A percentile compares a stretch with the other conserved stretches of the same genome.
Evolutionary conservation across 2,329 filamentous ascomycete species (phyloP).

Genomic region (Trichophyton schoenleinii): DNA sequence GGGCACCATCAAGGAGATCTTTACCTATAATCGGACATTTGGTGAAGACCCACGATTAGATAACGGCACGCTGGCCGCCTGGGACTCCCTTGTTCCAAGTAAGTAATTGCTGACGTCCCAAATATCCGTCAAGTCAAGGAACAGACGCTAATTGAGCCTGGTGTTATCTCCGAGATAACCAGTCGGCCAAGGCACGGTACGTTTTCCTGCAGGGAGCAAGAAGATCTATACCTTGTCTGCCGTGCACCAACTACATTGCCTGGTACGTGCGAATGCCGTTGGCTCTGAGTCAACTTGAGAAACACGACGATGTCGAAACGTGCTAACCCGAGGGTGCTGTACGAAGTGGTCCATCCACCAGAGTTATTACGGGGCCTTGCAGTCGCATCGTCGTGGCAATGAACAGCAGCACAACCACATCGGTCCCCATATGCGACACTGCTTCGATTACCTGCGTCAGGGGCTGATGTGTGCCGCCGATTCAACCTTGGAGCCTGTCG

Average conservation of each 20-base stretch:
- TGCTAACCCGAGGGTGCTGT: neutral
- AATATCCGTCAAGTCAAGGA: neutral
- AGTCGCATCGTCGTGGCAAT: neutral
- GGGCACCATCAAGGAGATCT: neutral
- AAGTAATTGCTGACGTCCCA: neutral
- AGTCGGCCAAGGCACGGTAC: neutral
- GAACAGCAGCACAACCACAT: neutral
- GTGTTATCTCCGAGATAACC: neutral
- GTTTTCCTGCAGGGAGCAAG: neutral
- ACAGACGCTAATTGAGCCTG: neutral
- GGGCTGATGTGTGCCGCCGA: constrained; percentile 2
- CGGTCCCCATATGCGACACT: neutral
- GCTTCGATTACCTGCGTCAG: constrained; percentile 4
- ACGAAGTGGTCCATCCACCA: neutral
- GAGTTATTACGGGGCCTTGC: neutral
- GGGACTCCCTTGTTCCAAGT: neutral
- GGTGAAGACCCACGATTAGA: neutral
- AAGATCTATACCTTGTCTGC: neutral
- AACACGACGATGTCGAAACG: no score
- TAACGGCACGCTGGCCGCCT: neutral
- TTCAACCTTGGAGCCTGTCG: neutral
- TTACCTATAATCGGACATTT: neutral
- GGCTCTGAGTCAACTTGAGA: no score
- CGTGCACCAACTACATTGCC: neutral
- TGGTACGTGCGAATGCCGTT: neutral